Conservation (phyloP, 345 rosid genomes). For the Punica granatum region DNA sequence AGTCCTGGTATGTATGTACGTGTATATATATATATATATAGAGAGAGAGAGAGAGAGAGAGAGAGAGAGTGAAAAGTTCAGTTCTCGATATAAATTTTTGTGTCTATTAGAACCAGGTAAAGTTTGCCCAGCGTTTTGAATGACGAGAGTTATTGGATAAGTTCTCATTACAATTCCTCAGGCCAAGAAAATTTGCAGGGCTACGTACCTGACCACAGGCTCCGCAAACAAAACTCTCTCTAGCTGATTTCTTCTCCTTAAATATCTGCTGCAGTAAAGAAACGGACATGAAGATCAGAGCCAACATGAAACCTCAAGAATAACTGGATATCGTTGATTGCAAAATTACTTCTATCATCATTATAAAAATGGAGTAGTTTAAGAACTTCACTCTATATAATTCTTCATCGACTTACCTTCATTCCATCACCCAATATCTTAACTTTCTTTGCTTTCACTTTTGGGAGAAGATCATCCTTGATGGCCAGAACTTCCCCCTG, state of each 20-base stretch:
- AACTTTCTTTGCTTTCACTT: slow-evolving; percentile 53
- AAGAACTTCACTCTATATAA: neutral
- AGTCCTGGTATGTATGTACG: no score
- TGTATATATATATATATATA: no score
- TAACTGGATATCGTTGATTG: neutral
- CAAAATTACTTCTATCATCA: neutral
- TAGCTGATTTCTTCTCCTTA: slow-evolving; percentile 93
- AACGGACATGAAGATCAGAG: neutral
- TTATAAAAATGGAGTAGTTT: neutral
- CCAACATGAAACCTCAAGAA: neutral
- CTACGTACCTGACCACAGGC: slow-evolving; percentile 91
- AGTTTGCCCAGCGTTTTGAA: neutral
- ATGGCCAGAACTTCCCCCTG: slow-evolving; percentile 52
- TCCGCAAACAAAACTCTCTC: slow-evolving; percentile 90
- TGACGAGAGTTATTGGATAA: neutral
- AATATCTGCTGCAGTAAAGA: slow-evolving; percentile 33
- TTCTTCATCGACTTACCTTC: slow-evolving; percentile 38
- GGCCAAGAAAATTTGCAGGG: no score
- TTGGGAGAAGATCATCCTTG: slow-evolving; percentile 40
- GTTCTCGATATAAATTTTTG: neutral
- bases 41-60: no score
- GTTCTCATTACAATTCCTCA: no score
- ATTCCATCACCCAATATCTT: slow-evolving; percentile 76
- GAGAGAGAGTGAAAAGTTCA: neutral
- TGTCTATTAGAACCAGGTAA: no score